Evolutionary conservation across 768 basidiomycete species (phyloP), one percentile per base, ranked within the genome.

Genomic region (Amanita inopinata): DNA sequence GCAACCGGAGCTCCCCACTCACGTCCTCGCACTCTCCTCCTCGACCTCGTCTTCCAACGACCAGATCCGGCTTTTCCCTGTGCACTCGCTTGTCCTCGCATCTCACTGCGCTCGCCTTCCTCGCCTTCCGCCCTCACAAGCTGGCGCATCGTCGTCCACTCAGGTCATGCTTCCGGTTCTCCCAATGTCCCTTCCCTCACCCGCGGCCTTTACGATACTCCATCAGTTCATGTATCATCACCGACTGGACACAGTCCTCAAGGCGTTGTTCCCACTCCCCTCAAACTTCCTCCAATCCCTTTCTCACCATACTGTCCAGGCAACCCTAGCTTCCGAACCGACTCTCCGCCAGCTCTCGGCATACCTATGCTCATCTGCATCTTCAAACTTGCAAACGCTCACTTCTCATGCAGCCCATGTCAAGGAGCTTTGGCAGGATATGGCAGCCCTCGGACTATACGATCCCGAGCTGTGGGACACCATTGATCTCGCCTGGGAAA

Each of bases 401-500:
- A 73, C 65, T 50, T 65, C 63, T 20, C 76, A 78, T 44, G 74
- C 84, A n/a, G 70, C 78, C 24, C 73, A 74, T 49, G 75, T 87
- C 38, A 82, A 81, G 51, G 86, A 82, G 47, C 63, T 89, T 15
- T 91, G 86, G 86, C 76, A 79, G 50, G 83, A 87, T 55, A 75
- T 78, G 54, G 79, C 78, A 38, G 73, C 77, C 8, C 75, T 90
- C 28, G 87, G 87, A 15, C 56, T 90, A 5, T 70, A 72, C 49
- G 83, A 87, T 51, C 69, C 73, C 27, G 76, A 79, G 43, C 64
- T 90, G 27, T 91, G 87, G 88, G 75, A 78, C 41, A 75, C 76
- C 23, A 63, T 91, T 50, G 80, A 87, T 51, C 71, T 81, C 49
- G 83, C 84, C 15, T 90, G 85, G 83, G 81, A 84, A 53, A 71